Conservation (phyloP, 129 eudicot genomes). For the Artemisia tridentata region DNA sequence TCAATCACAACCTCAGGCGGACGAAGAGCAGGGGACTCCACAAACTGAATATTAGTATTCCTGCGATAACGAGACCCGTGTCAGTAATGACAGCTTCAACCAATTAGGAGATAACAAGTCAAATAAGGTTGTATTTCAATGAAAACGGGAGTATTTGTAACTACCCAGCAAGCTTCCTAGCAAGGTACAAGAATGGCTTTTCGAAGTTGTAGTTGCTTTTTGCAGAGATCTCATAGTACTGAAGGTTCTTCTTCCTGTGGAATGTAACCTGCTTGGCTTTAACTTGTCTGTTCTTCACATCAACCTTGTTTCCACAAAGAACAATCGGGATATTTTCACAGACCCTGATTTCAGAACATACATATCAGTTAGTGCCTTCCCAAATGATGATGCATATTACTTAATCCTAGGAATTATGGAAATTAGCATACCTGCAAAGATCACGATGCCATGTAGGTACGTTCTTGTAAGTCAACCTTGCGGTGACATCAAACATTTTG, state of each 20-base stretch:
- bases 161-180: constrained; percentile 64
- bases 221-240: constrained; percentile 62
- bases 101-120: not conserved
- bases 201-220: constrained; percentile 61
- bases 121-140: not conserved
- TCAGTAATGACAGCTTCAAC: not conserved
- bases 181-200: constrained; percentile 64
- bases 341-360: constrained; percentile 27
- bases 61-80: constrained; percentile 19
- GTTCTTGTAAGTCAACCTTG: constrained; percentile 59
- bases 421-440: constrained; percentile 43
- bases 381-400: not conserved
- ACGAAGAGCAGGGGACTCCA: constrained; percentile 55
- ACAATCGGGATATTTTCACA: constrained; percentile 61
- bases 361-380: not conserved
- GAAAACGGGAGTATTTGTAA: not conserved
- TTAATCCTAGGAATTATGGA: not conserved
- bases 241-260: constrained; percentile 61
- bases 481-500: constrained; percentile 39
- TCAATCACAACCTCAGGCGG: constrained; percentile 63
- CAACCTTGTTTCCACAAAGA: constrained; percentile 66
- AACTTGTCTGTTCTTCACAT: constrained; percentile 55
- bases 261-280: constrained; percentile 60
- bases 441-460: constrained; percentile 66
- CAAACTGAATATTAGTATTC: constrained; percentile 51